Percentiles rank a stretch among this genome's conserved stretches.
Evolutionary conservation across 768 basidiomycete species (phyloP).

Genomic region (Lactarius psammicola): DNA sequence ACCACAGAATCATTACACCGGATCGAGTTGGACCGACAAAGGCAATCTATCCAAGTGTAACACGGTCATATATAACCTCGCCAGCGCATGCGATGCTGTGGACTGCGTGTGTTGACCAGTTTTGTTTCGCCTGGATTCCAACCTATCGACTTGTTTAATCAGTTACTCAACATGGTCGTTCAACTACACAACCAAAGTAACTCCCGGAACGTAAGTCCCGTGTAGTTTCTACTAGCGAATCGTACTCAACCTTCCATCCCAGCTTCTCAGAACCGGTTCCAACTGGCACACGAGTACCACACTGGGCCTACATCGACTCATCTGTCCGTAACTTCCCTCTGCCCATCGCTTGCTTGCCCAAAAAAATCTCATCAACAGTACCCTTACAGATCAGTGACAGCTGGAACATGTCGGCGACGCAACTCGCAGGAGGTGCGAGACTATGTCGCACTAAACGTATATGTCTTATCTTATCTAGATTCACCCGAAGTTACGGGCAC

Average conservation of each 20-base stretch:
- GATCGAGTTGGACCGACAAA: too few species aligned
- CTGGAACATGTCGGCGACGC: slow-evolving; percentile 8
- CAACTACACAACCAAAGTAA: too few species aligned
- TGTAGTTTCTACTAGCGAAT: too few species aligned
- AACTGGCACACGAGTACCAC: slow-evolving; percentile 42
- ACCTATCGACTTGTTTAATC: not conserved
- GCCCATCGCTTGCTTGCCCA: not conserved
- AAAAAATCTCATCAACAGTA: not conserved
- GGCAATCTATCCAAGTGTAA: too few species aligned
- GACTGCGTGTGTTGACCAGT: slow-evolving; percentile 17
- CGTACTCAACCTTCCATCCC: not conserved
- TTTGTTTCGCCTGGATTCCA: not conserved
- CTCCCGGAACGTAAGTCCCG: slow-evolving; percentile 23
- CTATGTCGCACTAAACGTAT: not conserved
- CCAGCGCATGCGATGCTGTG: slow-evolving; percentile 31
- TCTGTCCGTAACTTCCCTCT: slow-evolving; percentile 32
- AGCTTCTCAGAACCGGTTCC: slow-evolving; percentile 38
- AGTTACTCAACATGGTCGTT: too few species aligned
- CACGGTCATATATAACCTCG: too few species aligned
- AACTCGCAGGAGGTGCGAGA: slow-evolving; percentile 1
- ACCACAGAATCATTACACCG: too few species aligned
- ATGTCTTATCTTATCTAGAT: not conserved
- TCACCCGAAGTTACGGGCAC: slow-evolving; percentile 14
- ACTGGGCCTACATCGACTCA: slow-evolving; percentile 51
- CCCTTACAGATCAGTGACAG: slow-evolving; percentile 1